A percentile compares a stretch with the other conserved stretches of the same genome.
Conservation (phyloP, 139 green algal genomes). For the Chlamydomonas sp. region DNA sequence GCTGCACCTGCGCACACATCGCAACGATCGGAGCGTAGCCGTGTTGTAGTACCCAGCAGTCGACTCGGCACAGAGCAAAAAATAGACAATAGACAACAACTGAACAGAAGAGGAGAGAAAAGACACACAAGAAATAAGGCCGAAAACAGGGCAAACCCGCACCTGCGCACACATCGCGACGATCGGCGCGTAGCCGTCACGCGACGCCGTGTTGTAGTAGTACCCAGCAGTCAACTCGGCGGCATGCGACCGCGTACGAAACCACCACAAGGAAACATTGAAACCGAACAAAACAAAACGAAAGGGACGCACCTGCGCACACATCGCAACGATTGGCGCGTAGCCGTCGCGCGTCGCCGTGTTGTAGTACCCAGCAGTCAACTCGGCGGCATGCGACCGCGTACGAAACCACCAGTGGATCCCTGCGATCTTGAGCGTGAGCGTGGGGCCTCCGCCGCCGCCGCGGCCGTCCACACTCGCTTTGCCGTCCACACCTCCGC, state of each 20-base stretch:
- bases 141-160: too few relatives aligned
- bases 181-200: constrained; percentile 73
- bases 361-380: constrained; percentile 97
- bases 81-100: too few relatives aligned
- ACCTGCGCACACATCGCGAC: constrained; percentile 53
- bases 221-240: constrained; percentile 90
- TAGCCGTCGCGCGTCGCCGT: constrained; percentile 74
- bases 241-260: constrained; percentile 72
- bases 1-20: too few relatives aligned
- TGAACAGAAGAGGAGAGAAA: too few relatives aligned
- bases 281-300: too few relatives aligned
- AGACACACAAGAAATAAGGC: too few relatives aligned
- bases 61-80: constrained; percentile 76
- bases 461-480: too few relatives aligned
- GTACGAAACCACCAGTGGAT: constrained; percentile 95
- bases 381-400: constrained; percentile 80
- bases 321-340: constrained; percentile 55
- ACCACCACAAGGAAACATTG: too few relatives aligned
- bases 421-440: constrained; percentile 88
- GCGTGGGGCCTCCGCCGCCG: constrained; percentile 26
- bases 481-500: too few relatives aligned
- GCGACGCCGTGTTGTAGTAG: constrained; percentile 85
- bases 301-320: too few relatives aligned
- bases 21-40: constrained; percentile 68
- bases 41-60: constrained; percentile 97